Evolutionary conservation across 495 filamentous ascomycete genomes (phyloP).

Genomic region (Podospora pseudoanserina): DNA sequence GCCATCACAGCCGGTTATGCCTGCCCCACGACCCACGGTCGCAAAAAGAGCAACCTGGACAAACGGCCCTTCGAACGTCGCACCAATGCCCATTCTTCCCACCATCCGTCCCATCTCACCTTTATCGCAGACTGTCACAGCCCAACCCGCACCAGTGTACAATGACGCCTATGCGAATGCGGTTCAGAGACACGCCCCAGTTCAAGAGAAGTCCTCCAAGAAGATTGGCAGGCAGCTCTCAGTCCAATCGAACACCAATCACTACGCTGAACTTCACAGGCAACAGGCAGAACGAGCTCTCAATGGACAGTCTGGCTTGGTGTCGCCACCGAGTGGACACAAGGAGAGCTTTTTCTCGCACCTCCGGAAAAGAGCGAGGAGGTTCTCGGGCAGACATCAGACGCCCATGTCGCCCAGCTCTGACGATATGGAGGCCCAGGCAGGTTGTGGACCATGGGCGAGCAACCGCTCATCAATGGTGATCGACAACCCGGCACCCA

Average conservation of each 20-base stretch:
- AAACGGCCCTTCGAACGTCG: constrained; percentile 73
- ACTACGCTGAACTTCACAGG: constrained; percentile 79
- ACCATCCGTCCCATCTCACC: constrained; percentile 95
- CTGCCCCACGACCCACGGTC: constrained; percentile 58
- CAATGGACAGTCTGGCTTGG: constrained; percentile 70
- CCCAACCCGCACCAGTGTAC: constrained; percentile 64
- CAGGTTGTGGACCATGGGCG: constrained; percentile 84
- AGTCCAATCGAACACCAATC: constrained; percentile 86
- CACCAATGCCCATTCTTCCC: constrained; percentile 96
- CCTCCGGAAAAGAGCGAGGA: constrained; percentile 85
- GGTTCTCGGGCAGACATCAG: constrained; percentile 88
- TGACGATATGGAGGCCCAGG: constrained; percentile 88
- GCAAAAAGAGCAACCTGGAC: constrained; percentile 84
- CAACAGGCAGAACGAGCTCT: constrained; percentile 89
- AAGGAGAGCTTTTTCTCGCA: constrained; percentile 98
- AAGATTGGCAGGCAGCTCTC: constrained; percentile 97
- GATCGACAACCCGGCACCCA: constrained; percentile 59
- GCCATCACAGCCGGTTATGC: constrained; percentile 24
- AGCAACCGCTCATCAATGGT: constrained; percentile 80
- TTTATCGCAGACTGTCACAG: constrained; percentile 84
- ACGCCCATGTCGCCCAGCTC: constrained; percentile 64
- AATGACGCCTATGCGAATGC: constrained; percentile 42
- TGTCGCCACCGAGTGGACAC: constrained; percentile 62
- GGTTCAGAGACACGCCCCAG: constrained; percentile 26
- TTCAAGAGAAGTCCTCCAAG: constrained; percentile 72